Conservation (phyloP, 495 filamentous ascomycete genomes). For the Pseudoneurospora amorphoporcata region DNA sequence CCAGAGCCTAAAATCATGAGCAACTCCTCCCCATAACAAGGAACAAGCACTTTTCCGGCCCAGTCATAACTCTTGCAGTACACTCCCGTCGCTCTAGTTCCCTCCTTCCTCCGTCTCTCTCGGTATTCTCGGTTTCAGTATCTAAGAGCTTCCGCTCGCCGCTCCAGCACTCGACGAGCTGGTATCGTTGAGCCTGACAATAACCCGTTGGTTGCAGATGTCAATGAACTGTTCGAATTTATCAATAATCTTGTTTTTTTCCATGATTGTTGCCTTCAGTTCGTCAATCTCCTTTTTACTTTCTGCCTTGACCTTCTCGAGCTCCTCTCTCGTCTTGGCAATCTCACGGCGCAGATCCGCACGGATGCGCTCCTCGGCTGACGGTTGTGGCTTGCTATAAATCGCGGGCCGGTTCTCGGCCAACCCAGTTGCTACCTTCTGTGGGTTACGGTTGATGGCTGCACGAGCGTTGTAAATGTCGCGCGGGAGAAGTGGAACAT, state of each 20-base stretch:
- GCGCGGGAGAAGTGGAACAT: conserved; percentile 42
- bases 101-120: background rate
- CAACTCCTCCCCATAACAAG: background rate
- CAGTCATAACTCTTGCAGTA: background rate
- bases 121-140: background rate
- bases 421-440: conserved; percentile 39
- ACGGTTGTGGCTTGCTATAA: conserved; percentile 46
- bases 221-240: conserved; percentile 53
- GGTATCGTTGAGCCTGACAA: conserved; percentile 31
- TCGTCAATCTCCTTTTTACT: conserved; percentile 40
- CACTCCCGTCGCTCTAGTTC: background rate
- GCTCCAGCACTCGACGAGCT: conserved; percentile 17
- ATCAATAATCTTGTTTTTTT: conserved; percentile 44
- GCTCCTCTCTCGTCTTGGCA: conserved; percentile 36
- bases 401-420: conserved; percentile 44
- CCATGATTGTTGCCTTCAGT: conserved; percentile 34
- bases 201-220: conserved; percentile 48
- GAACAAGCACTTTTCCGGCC: background rate
- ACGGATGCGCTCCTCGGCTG: conserved; percentile 44
- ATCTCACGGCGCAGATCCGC: conserved; percentile 43
- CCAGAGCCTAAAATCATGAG: background rate
- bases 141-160: background rate
- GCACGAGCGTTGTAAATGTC: conserved; percentile 50
- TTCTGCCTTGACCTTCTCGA: conserved; percentile 34
- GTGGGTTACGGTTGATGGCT: conserved; percentile 47